phyloP scores from a whole-genome alignment of 1,284 basidiomycete genomes.

The Entoloma clypeatum region DNA sequence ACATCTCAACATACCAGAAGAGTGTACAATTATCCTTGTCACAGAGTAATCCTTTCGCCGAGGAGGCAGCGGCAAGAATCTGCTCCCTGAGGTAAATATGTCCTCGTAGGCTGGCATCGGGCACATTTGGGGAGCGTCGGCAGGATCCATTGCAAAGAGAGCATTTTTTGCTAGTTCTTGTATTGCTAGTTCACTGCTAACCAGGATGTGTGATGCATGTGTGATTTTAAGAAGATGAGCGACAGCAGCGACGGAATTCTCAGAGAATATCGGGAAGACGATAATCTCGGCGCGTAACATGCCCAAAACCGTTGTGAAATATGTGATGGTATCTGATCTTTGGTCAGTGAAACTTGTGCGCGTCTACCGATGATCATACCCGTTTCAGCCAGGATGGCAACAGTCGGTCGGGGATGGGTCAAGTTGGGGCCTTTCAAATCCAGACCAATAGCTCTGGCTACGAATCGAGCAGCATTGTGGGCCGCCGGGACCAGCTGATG shows the following conservation, averaged over 20 bases:
- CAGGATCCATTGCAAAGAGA: constrained; percentile 6
- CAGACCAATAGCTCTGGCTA: constrained; percentile 12
- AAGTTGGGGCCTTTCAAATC: too few relatives aligned
- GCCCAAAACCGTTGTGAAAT: constrained; percentile 26
- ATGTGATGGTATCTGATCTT: constrained; percentile 17
- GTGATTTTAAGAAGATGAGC: constrained; percentile 33
- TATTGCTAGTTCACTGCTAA: constrained; percentile 25
- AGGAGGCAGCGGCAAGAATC: not conserved
- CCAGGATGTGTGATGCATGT: constrained; percentile 24
- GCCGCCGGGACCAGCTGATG: constrained; percentile 23
- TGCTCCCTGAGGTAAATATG: not conserved
- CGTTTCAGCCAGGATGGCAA: too few relatives aligned
- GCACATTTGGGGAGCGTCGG: constrained; percentile 15
- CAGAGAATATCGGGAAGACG: constrained; percentile 36
- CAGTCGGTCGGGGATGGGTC: too few relatives aligned
- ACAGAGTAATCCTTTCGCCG: constrained; percentile 2
- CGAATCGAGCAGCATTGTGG: constrained; percentile 18
- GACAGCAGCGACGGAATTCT: constrained; percentile 35
- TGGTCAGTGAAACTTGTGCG: not conserved
- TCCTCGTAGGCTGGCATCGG: constrained; percentile 6
- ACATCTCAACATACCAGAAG: constrained; percentile 21
- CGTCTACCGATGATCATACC: too few relatives aligned
- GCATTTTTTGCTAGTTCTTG: constrained; percentile 17
- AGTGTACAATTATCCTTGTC: constrained; percentile 22
- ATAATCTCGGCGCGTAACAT: constrained; percentile 26